Conservation (phyloP, 1,284 basidiomycete species). For the Puccinia polysora region DNA sequence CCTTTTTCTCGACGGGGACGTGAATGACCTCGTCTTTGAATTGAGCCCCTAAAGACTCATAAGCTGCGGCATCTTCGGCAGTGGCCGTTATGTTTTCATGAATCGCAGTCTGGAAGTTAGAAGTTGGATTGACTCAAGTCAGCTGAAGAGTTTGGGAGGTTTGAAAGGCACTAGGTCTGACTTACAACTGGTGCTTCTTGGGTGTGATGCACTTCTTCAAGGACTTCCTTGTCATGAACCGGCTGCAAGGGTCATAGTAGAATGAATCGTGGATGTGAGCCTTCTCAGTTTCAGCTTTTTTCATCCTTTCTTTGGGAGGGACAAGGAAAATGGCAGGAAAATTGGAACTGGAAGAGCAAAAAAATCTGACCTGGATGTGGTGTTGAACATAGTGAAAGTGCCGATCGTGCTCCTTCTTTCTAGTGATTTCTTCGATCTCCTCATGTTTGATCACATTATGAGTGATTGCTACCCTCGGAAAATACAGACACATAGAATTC, state of each 20-base stretch:
- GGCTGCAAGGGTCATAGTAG: background rate
- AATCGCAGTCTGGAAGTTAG: slow-evolving; percentile 50
- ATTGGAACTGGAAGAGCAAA: background rate
- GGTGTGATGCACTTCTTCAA: slow-evolving; percentile 35
- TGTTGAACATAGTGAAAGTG: slow-evolving; percentile 53
- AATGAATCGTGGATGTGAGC: background rate
- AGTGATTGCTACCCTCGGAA: slow-evolving; percentile 45
- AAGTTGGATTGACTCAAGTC: background rate
- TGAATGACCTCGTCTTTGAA: slow-evolving; percentile 47
- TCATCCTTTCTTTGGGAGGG: background rate
- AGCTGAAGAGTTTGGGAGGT: background rate
- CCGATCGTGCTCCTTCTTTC: slow-evolving; percentile 50
- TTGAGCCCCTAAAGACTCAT: slow-evolving; percentile 48
- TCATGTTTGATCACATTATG: slow-evolving; percentile 50
- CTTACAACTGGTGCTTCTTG: slow-evolving; percentile 25
- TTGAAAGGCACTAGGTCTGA: background rate
- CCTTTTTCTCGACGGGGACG: slow-evolving; percentile 44
- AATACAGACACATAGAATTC: background rate
- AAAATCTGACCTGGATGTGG: slow-evolving; percentile 50
- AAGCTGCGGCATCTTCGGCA: slow-evolving; percentile 51
- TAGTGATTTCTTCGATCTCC: slow-evolving; percentile 51
- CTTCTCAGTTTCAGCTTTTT: background rate
- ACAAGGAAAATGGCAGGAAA: background rate
- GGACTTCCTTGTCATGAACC: slow-evolving; percentile 14
- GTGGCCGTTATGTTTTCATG: slow-evolving; percentile 51